Conservation (phyloP, 2,329 filamentous ascomycete species). For the Phyllosticta citrichinensis region DNA sequence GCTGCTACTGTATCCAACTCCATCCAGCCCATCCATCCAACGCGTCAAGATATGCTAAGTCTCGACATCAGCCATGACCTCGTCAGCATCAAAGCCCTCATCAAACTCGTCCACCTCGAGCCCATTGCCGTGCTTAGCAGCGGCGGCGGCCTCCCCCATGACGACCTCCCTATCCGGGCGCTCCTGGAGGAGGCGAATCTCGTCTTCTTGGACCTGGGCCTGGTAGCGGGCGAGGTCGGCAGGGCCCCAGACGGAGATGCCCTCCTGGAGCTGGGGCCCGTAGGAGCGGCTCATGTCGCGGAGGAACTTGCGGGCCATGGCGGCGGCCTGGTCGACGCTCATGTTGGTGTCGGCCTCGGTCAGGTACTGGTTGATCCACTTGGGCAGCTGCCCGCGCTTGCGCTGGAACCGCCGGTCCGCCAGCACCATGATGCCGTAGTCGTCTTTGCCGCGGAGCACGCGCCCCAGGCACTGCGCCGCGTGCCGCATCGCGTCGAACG, state of each 20-base stretch:
- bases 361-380: constrained; percentile 90
- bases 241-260: constrained; percentile 84
- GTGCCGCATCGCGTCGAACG: constrained; percentile 99
- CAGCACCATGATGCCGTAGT: constrained; percentile 99
- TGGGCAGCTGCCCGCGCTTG: constrained; percentile 81
- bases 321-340: constrained; percentile 90
- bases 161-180: constrained; percentile 25
- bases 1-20: no score
- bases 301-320: constrained; percentile 79
- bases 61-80: constrained; percentile 25
- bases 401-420: constrained; percentile 90
- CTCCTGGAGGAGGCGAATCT: constrained; percentile 51
- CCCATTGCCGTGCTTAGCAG: constrained; percentile 4
- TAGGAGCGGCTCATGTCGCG: constrained; percentile 89
- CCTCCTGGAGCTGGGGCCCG: constrained; percentile 71
- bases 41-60: background rate
- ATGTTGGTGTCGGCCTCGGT: constrained; percentile 79
- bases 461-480: constrained; percentile 93
- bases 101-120: constrained; percentile 20
- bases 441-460: constrained; percentile 90
- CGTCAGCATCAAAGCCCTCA: constrained; percentile 26
- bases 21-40: no score
- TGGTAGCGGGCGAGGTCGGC: constrained; percentile 70
- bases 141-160: constrained; percentile 22
- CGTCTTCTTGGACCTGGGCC: constrained; percentile 60